A percentile compares a stretch with the other conserved stretches of the same genome.
Evolutionary conservation across 2,329 filamentous ascomycete species (phyloP).

Genomic region (Falciphora oryzae): DNA sequence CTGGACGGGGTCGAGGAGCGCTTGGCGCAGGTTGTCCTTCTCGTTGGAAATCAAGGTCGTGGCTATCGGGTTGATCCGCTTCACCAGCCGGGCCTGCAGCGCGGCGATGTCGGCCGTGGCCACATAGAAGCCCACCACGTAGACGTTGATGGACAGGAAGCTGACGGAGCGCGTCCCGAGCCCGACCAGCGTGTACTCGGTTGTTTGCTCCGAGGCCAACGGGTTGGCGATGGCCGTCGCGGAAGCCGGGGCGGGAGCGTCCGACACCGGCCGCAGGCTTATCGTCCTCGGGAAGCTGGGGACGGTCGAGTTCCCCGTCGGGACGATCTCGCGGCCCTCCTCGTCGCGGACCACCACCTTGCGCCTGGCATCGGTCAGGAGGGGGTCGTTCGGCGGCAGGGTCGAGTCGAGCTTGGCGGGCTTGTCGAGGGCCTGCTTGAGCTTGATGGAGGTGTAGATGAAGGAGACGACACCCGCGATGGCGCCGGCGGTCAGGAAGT

Average conservation of each 20-base stretch:
- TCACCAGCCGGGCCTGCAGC: constrained; percentile 73
- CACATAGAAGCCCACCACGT: constrained; percentile 89
- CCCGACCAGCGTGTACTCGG: constrained; percentile 82
- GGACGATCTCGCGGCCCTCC: constrained; percentile 68
- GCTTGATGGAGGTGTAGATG: constrained; percentile 46
- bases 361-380: constrained; percentile 44
- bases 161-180: constrained; percentile 85
- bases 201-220: constrained; percentile 22
- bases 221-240: constrained; percentile 18
- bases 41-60: constrained; percentile 80
- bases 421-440: constrained; percentile 34
- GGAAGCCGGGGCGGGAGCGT: constrained; percentile 15
- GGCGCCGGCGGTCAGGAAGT: constrained; percentile 46
- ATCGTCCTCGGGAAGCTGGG: constrained; percentile 73
- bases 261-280: constrained; percentile 44
- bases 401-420: constrained; percentile 36
- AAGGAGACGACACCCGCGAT: constrained; percentile 44
- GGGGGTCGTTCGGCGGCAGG: constrained; percentile 35
- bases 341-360: constrained; percentile 59
- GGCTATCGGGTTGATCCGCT: constrained; percentile 68
- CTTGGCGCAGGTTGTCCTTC: constrained; percentile 63
- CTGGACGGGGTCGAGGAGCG: constrained; percentile 62
- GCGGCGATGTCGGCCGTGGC: constrained; percentile 74
- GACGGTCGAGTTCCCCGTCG: constrained; percentile 76
- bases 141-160: constrained; percentile 86